Evolutionary conservation across 2,329 filamentous ascomycete species (phyloP).

Genomic region (Phialophora chinensis): DNA sequence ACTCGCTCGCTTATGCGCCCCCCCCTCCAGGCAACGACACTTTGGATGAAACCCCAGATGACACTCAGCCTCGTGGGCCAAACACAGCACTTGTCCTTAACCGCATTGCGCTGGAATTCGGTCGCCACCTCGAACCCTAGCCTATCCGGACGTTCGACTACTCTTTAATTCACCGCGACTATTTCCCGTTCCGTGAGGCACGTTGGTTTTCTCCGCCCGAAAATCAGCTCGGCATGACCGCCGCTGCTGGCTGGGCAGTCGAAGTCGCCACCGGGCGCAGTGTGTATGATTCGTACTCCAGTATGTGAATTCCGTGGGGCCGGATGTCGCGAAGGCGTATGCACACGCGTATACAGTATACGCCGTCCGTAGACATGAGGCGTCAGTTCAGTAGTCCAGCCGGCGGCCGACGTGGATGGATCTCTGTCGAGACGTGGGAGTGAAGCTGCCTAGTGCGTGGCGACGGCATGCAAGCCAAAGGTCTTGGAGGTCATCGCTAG

Average conservation of each 20-base stretch:
- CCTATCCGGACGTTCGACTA: slow-evolving; percentile 1
- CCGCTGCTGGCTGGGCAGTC: not conserved
- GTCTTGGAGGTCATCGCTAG: not conserved
- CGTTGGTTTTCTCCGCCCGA: not conserved
- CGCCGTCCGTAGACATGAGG: not conserved
- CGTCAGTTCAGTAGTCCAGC: not conserved
- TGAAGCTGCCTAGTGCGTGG: slow-evolving; percentile 10
- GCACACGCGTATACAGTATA: not conserved
- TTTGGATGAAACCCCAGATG: slow-evolving; percentile 1
- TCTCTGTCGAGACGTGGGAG: not conserved
- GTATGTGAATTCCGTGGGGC: not conserved
- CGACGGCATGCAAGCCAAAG: not conserved
- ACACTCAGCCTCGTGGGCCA: slow-evolving; percentile 17
- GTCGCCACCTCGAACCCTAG: slow-evolving; percentile 11
- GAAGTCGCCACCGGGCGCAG: not conserved
- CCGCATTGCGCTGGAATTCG: not conserved
- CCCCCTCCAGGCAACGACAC: slow-evolving; percentile 1
- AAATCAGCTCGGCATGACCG: slow-evolving; percentile 1
- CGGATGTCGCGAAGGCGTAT: not conserved
- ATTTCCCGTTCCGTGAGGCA: not conserved
- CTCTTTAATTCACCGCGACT: not conserved
- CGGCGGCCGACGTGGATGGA: not conserved
- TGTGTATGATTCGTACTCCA: not conserved
- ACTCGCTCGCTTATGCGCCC: not conserved
- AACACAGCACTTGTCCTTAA: not conserved